Evolutionary conservation across 306 rosid species (phyloP).

Genomic region (Vicia faba): DNA sequence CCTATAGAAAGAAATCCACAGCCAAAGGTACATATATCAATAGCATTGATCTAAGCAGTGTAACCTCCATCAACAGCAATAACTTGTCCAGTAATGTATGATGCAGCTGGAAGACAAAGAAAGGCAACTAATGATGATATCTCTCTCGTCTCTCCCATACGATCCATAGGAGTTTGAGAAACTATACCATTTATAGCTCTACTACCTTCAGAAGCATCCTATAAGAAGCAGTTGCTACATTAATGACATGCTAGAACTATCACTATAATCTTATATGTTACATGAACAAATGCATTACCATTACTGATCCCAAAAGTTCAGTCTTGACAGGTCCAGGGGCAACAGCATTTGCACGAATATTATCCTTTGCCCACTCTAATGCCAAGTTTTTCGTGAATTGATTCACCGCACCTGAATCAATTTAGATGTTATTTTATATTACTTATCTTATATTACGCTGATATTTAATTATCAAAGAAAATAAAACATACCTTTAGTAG

Average conservation of each 20-base stretch:
- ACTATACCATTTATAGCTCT: fast-evolving
- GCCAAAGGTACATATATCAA: not conserved
- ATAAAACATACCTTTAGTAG: slow-evolving; percentile 50
- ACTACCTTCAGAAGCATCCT: not conserved
- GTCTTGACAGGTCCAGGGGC: slow-evolving; percentile 53
- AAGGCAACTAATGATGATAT: slow-evolving; percentile 57
- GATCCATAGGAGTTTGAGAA: slow-evolving; percentile 36
- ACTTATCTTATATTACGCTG: not conserved
- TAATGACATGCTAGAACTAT: no score
- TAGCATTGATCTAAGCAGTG: not conserved
- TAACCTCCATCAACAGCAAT: slow-evolving; percentile 59
- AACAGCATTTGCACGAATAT: slow-evolving; percentile 57
- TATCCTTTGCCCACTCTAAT: slow-evolving; percentile 70
- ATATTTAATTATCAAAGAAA: not conserved
- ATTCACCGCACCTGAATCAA: slow-evolving; percentile 54
- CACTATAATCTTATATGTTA: no score
- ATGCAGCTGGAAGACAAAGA: slow-evolving; percentile 62
- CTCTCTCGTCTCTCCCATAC: slow-evolving; percentile 46
- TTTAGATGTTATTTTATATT: not conserved
- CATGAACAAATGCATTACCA: not conserved
- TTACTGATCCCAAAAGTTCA: not conserved
- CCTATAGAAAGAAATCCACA: no score
- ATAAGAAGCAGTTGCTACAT: no score
- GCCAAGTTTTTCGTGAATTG: slow-evolving; percentile 57
- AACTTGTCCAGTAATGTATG: slow-evolving; percentile 60